Evolutionary conservation across 352 stramenopile species (phyloP).

Genomic region (Phytophthora cryptogea): DNA sequence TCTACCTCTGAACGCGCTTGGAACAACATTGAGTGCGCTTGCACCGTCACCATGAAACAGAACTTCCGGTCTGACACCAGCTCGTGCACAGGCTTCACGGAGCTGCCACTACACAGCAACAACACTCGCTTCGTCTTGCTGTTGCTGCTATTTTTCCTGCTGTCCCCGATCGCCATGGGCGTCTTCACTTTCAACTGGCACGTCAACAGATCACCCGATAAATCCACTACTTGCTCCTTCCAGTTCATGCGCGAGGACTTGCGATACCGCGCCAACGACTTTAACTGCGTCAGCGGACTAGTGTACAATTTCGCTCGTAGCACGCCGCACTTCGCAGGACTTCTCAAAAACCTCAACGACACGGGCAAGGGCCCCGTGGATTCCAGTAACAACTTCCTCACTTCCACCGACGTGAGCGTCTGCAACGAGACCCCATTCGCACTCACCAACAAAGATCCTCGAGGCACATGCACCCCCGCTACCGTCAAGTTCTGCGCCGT

Average conservation of each 20-base stretch:
- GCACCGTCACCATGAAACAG: constrained; percentile 72
- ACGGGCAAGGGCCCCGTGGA: constrained; percentile 37
- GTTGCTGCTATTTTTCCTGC: constrained; percentile 8
- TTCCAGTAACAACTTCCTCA: constrained; percentile 48
- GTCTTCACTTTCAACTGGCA: constrained; percentile 40
- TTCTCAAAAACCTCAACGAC: constrained; percentile 54
- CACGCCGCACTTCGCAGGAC: constrained; percentile 49
- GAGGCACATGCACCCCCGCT: constrained; percentile 33
- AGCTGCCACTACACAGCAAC: constrained; percentile 47
- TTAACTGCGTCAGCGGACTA: constrained; percentile 61
- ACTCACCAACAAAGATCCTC: constrained; percentile 65
- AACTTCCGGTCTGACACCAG: constrained; percentile 60
- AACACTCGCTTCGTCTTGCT: constrained; percentile 48
- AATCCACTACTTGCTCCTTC: constrained; percentile 69
- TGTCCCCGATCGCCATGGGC: constrained; percentile 21
- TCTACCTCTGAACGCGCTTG: constrained; percentile 59
- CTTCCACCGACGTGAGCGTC: constrained; percentile 51
- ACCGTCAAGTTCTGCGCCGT: constrained; percentile 46
- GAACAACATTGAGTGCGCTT: constrained; percentile 67
- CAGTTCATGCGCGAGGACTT: constrained; percentile 40
- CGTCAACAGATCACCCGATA: constrained; percentile 65
- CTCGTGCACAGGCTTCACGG: constrained; percentile 69
- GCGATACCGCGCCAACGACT: constrained; percentile 57
- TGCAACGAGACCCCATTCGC: constrained; percentile 66
- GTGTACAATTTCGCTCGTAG: constrained; percentile 57